Percentiles rank a stretch among this genome's conserved stretches.
Evolutionary conservation across 129 eudicot genomes (phyloP).

Genomic region (Artemisia annua): DNA sequence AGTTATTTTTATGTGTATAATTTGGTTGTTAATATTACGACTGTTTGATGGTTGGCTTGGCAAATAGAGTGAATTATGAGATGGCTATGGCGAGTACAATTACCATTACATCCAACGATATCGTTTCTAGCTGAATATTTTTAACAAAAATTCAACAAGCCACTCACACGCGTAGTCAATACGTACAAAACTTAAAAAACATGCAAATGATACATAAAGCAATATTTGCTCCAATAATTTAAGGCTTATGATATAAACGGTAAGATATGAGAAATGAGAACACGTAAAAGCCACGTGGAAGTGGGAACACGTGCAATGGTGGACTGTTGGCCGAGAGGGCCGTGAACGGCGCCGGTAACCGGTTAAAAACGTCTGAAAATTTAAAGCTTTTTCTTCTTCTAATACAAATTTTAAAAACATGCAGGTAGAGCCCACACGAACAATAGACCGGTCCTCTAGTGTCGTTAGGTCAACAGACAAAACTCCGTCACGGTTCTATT

Average conservation of each 20-base stretch:
- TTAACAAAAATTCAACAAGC: no score
- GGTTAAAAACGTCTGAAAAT: slow-evolving; percentile 19
- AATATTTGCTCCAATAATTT: background rate
- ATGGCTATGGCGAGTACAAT: no score
- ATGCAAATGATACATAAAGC: background rate
- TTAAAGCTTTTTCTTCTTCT: no score
- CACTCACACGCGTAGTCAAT: no score
- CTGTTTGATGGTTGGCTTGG: no score
- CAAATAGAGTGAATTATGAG: no score
- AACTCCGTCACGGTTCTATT: slow-evolving; percentile 26
- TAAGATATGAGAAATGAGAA: background rate
- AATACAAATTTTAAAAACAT: no score
- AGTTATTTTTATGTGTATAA: no score
- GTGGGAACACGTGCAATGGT: slow-evolving; percentile 43
- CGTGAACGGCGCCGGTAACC: slow-evolving; percentile 58
- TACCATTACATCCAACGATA: no score
- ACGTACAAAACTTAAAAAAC: no score
- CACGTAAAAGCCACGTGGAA: slow-evolving; percentile 45
- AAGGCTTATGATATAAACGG: background rate
- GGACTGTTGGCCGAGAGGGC: slow-evolving; percentile 42
- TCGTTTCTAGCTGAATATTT: no score
- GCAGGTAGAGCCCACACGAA: slow-evolving; percentile 22
- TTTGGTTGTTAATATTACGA: no score
- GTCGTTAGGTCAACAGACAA: slow-evolving; percentile 39
- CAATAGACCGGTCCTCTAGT: slow-evolving; percentile 21